Evolutionary conservation across 106 monocot genomes (phyloP), one percentile per base, ranked within the genome.

Genomic region (Dendrobium officinale): DNA sequence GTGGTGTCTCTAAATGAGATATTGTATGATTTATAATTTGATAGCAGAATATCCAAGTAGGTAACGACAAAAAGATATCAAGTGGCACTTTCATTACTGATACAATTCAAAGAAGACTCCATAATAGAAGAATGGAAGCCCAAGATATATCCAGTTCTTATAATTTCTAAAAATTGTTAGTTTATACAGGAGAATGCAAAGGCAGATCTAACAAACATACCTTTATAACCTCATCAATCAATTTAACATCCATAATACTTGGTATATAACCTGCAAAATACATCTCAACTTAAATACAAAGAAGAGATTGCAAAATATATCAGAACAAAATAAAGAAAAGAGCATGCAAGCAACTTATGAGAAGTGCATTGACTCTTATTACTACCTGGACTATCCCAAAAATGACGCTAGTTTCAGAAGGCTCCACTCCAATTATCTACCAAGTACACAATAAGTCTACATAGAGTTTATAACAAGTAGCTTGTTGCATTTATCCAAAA

Each of bases 201-300:
- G 78, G 77, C 24, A 13, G 29, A 49, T 49, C 49, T 0, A 49
- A 10, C 11, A 49, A 2, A 43, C 61, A 79, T 26, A 98, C 97
- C 94, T 98, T 98, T 54, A 98, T 56, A 66, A 95, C 98, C 81
- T 98, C 95, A 88, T 98, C 98, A 84, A 98, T 91, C 82, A 98
- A 83, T 67, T 83, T 84, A 27, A 95, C 94, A 88, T 98, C 98
- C 85, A 98, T 87, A 82, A 92, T 90, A 79, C 95, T 98, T 83
- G 98, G 92, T 26, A 95, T 77, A 83, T 92, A 98, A 80, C 94
- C 95, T 98, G 88, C 77, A 91, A 43, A 54, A 83, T 37, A 20
- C 26, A 85, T 80, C 58, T 68, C 22, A 70, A 75, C 2, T 17
- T 4, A 29, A 77, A 31, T 29, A 29, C 29, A 29, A 29, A 29